Evolutionary conservation across 371 early-diverging fungal genomes (phyloP), one percentile per base, ranked within the genome.

Genomic region (Blakeslea trispora): DNA sequence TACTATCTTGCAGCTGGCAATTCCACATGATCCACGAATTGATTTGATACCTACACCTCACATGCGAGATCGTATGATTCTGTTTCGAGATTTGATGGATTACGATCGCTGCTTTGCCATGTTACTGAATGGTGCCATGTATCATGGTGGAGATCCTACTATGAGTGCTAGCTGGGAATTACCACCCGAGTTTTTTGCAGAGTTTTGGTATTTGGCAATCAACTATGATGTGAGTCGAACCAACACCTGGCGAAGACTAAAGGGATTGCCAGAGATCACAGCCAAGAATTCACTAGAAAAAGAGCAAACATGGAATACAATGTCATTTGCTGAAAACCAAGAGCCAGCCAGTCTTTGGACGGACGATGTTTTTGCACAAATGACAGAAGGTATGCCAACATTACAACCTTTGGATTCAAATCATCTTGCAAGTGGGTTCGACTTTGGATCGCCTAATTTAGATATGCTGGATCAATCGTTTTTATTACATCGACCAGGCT

Each of bases 11-110:
- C 72, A 79, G 35, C 62, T 75, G 9, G 73, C 81, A 1, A 72
- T 82, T 50, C 81, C 83, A 1, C 85, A 84, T 45, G 83, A 84
- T 41, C 69, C 85, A 17, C 75, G 83, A 3, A 84, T 84, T 43
- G 85, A 84, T 35, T 49, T 82, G 44, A 71, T 84, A 10, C 83
- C 85, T 5, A 75, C 81, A 31, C 78, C 81, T 4, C 79, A 77
- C 50, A 77, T 81, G 66, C 68, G 83, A 34, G 85, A 82, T 34
- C 63, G 81, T 53, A 84, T 84, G 85, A 84, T 84, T 55, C 48
- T 84, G 8, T 82, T 82, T 48, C 67, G 81, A 49, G 71, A 77
- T 39, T 61, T 68, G 9, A 82, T 76, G 68, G 79, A 84, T 45
- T 77, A 81, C 23, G 85, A 84, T 18, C 77, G 77, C 2, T 81